Percentiles rank a stretch among this genome's conserved stretches.
Evolutionary conservation across 2,329 filamentous ascomycete species (phyloP).

Genomic region (Beauveria brongniartii): DNA sequence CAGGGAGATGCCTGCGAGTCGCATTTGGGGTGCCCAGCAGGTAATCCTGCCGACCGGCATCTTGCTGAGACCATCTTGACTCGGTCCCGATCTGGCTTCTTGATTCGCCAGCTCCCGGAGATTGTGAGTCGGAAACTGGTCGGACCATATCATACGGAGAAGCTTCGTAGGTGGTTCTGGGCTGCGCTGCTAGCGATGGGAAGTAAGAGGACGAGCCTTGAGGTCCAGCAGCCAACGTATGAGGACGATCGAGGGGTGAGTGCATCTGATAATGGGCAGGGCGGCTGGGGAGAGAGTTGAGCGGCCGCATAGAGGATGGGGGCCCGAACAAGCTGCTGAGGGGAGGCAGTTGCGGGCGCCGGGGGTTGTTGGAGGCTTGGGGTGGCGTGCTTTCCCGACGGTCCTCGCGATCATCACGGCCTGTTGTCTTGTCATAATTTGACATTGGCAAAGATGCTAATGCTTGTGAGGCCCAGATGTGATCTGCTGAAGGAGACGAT

Average conservation of each 20-base stretch:
- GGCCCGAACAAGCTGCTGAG: constrained; percentile 50
- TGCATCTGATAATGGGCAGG: constrained; percentile 32
- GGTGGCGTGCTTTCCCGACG: constrained; percentile 8
- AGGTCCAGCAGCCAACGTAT: constrained; percentile 6
- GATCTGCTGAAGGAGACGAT: constrained; percentile 33
- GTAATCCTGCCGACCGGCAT: constrained; percentile 37
- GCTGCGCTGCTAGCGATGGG: constrained; percentile 35
- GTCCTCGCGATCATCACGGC: constrained; percentile 31
- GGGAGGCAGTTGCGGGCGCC: constrained; percentile 44
- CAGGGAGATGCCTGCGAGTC: constrained; percentile 27
- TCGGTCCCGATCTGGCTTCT: constrained; percentile 28
- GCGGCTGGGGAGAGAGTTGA: constrained; percentile 39
- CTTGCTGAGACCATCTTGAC: constrained; percentile 33
- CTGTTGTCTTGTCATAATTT: constrained; percentile 43
- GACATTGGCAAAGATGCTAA: constrained; percentile 50
- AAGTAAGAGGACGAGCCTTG: constrained; percentile 34
- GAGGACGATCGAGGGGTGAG: constrained; percentile 41
- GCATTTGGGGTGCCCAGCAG: constrained; percentile 34
- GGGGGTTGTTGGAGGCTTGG: constrained; percentile 18
- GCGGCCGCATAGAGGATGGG: constrained; percentile 32
- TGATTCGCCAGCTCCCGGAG: constrained; percentile 35
- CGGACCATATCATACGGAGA: constrained; percentile 25
- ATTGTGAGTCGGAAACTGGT: constrained; percentile 36
- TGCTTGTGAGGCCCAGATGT: constrained; percentile 16
- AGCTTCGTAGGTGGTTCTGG: constrained; percentile 37